These are phyloP conservation scores for Chloranthus sessilifolius DNA, from an alignment of 164 flowering plant species.

Conservation along the genomic window DNA sequence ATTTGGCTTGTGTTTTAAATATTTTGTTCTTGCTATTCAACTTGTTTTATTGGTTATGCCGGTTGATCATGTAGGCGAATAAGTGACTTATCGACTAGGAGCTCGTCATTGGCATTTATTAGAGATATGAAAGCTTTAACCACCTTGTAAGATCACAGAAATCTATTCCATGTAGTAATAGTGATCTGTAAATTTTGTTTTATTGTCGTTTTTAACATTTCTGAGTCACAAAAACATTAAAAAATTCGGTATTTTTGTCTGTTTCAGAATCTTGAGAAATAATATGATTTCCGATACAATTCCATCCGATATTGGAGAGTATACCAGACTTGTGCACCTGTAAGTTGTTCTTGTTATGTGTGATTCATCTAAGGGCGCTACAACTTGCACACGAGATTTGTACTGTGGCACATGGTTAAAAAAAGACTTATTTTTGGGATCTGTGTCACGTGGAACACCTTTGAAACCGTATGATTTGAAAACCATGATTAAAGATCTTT, in stretches of 20 bases:
- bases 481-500: no score
- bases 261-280: constrained; percentile 54
- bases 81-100: constrained; percentile 59
- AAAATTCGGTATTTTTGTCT: background rate
- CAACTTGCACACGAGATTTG: no score
- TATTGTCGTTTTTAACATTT: background rate
- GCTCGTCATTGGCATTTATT: constrained; percentile 47
- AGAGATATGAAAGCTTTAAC: constrained; percentile 27
- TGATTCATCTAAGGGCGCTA: no score
- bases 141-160: constrained; percentile 21
- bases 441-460: no score
- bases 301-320: constrained; percentile 50
- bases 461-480: no score
- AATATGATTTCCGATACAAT: constrained; percentile 54
- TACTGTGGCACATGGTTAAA: no score
- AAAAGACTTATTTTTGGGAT: no score
- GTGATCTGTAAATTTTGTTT: no score
- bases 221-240: no score
- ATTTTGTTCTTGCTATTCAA: no score
- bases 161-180: background rate
- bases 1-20: background rate
- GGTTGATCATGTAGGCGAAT: constrained; percentile 40
- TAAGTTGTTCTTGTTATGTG: constrained; percentile 37
- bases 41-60: background rate
- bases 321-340: constrained; percentile 35